Evolutionary conservation across 371 early-diverging fungal genomes (phyloP), one percentile per base, ranked within the genome.

Genomic region (Syncephalis fuscata): DNA sequence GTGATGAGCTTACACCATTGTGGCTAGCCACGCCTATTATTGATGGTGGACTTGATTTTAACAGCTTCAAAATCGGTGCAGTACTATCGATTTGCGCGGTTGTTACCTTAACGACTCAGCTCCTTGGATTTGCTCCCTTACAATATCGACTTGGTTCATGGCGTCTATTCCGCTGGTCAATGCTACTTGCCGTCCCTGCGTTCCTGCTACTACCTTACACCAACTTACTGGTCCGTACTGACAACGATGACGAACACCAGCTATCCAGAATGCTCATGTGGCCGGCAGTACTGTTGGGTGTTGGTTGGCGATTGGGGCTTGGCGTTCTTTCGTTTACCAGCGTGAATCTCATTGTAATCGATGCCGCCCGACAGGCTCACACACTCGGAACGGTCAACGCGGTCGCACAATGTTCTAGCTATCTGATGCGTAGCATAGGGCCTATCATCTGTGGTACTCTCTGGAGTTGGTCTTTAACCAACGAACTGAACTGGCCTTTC

Each of bases 1-100:
- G 79, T 48, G 86, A 88, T 39, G 84, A 85, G 58, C 64, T 81
- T 0, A 77, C 80, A 24, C 68, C 73, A 14, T 52, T 86, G 3
- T 86, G 72, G 58, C 62, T 72, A 1, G 74, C 76, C n/a, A 67
- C 71, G 5, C 52, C 62, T 8, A 45, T 66, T 25, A 48, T 44
- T 1, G 63, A 68, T 25, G 83, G 78, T 45, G 83, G 84, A 0
- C 65, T 84, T 11, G 72, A 64, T 1, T 76, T 78, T 51, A 49
- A 54, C 3, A 49, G 74, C 5, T 58, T 62, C 5, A 61, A 71
- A 21, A 71, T 80, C 24, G 81, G 81, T n/a, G 40, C 66, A 9
- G 67, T 73, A 0, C 58, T 84, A 38, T 63, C 73, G n/a, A 54
- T 73, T 36, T 58, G 70, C 16, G 76, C 79, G 3, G 44, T 66